Base-by-base conservation (phyloP, 2,329 filamentous ascomycete species). In the Ophiostoma tasmaniense region DNA sequence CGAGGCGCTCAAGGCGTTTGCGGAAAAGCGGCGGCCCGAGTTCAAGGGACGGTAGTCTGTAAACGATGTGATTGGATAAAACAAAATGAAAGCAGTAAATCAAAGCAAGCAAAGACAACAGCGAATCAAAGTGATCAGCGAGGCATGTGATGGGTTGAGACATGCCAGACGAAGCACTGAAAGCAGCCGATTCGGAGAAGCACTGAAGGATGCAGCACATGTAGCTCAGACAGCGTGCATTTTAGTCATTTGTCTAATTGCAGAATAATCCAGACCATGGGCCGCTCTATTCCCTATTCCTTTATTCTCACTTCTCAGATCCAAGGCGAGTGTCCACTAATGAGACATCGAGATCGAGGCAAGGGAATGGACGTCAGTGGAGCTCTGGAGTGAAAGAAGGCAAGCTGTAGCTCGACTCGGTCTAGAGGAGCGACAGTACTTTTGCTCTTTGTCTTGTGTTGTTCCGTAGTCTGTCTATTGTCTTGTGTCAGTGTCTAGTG, bases 1-100 rank as follows among this genome's bases (percentile, higher is more conserved):
- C 74, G 95, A 98, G 83, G 95, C 95, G 45, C 81, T 99, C 72
- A 85, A 81, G 77, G 95, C 95, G 0, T 99, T 99, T 80, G 80
- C 78, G 70, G 85, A 87, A 76, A 87, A 87, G 82, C 81, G 86
- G 73, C 86, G 83, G 77, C 84, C 86, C 20, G 79, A 84, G 3
- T 87, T 88, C 74, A 85, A 81, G 76, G 84, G 85, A 1, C 78
- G 81, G 74, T 86, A 76, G 35, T 10, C 11, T 11, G 35, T 39
- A 37, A 28, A 61, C 3, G 7, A 33, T 61, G 25, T 22, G 52
- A 59, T 59, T 59, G 25, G n/a, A 28, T 25, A 59, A 13, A 33
- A 33, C 14, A 33, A 33, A 33, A 33, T 33, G 33, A 33, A 33
- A 33, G 8, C 33, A 33, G 33, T 8, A 33, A 33, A 10, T 22